These are phyloP conservation scores for Penicillium chermesinum DNA, from an alignment of 495 filamentous ascomycete species.

Conservation along the genomic window DNA sequence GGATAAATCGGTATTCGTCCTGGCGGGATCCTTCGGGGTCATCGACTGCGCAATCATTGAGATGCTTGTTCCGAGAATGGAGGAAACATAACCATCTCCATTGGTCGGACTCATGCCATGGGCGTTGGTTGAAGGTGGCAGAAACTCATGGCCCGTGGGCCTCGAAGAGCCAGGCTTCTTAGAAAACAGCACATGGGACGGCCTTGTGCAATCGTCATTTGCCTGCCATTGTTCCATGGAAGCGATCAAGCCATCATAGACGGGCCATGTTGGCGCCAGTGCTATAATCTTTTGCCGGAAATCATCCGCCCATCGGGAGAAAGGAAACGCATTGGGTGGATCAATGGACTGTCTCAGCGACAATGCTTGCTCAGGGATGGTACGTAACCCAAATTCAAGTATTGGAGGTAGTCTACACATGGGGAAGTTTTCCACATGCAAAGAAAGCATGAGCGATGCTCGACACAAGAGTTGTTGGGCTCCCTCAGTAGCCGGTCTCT, in stretches of 20 bases:
- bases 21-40: constrained; percentile 34
- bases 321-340: constrained; percentile 31
- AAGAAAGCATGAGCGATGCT: constrained; percentile 38
- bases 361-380: constrained; percentile 36
- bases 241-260: constrained; percentile 31
- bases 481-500: constrained; percentile 37
- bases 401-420: constrained; percentile 45
- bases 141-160: not conserved
- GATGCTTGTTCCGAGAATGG: constrained; percentile 37
- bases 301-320: constrained; percentile 35
- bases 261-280: constrained; percentile 32
- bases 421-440: constrained; percentile 44
- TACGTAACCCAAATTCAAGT: constrained; percentile 39
- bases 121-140: constrained; percentile 2
- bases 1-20: constrained; percentile 28
- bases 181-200: no score
- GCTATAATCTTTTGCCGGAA: constrained; percentile 28
- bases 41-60: constrained; percentile 34
- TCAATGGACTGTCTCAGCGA: constrained; percentile 31
- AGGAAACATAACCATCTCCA: constrained; percentile 23
- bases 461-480: constrained; percentile 43
- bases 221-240: constrained; percentile 32
- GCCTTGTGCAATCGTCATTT: constrained; percentile 14
- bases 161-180: no score
- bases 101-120: constrained; percentile 2